phyloP scores from a whole-genome alignment of 2,329 filamentous ascomycete species.

The Arthrobotrys pseudoclavata region DNA sequence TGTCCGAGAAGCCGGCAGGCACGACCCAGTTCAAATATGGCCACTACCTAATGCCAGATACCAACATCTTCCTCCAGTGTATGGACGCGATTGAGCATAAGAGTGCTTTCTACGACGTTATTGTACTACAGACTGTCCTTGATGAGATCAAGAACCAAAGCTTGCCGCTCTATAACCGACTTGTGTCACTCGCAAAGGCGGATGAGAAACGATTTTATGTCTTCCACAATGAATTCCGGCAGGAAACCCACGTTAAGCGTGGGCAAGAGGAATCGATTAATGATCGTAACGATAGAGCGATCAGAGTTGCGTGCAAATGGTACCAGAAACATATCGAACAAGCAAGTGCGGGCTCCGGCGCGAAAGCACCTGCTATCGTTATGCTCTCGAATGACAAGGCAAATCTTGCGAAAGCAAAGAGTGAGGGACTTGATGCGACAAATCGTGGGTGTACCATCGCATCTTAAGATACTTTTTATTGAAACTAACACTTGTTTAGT shows the following conservation, averaged over 20 bases:
- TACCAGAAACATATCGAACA: constrained; percentile 84
- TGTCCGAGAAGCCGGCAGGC: constrained; percentile 88
- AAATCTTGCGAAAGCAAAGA: constrained; percentile 84
- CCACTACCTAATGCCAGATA: constrained; percentile 95
- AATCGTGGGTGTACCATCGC: constrained; percentile 43
- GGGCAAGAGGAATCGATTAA: constrained; percentile 88
- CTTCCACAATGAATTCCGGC: constrained; percentile 97
- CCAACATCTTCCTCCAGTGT: constrained; percentile 92
- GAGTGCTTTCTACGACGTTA: constrained; percentile 93
- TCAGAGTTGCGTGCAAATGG: constrained; percentile 88
- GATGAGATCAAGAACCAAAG: constrained; percentile 96
- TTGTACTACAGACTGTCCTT: constrained; percentile 93
- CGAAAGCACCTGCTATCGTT: constrained; percentile 80
- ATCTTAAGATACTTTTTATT: not conserved
- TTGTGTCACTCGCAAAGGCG: constrained; percentile 90
- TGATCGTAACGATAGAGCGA: constrained; percentile 93
- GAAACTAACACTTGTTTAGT: constrained; percentile 70
- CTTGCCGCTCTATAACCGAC: constrained; percentile 91
- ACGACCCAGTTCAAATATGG: constrained; percentile 86
- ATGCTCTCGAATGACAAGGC: constrained; percentile 95
- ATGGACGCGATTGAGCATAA: constrained; percentile 98
- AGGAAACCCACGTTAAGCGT: constrained; percentile 87
- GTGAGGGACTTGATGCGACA: constrained; percentile 73
- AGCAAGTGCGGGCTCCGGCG: constrained; percentile 70
- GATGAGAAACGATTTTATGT: constrained; percentile 98